A percentile compares a stretch with the other conserved stretches of the same genome.
phyloP scores from a whole-genome alignment of 192 early-diverging fungal genomes.

The Entomortierella lignicola region DNA sequence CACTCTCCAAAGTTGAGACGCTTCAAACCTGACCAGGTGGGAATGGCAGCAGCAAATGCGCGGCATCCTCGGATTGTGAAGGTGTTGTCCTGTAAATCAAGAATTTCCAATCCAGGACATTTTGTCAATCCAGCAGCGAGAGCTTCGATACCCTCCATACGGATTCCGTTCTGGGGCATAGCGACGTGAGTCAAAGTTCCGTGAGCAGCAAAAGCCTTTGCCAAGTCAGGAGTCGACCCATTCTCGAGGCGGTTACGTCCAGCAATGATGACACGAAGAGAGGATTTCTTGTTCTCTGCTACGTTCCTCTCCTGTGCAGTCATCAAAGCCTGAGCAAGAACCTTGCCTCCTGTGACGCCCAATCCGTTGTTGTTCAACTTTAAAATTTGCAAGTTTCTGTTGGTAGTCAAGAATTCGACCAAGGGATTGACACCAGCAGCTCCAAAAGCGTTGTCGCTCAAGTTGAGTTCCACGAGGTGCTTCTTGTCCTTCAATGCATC shows the following conservation, averaged over 20 bases:
- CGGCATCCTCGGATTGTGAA: conserved; percentile 85
- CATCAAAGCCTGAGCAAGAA: conserved; percentile 86
- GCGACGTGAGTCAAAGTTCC: conserved; percentile 82
- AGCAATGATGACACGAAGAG: conserved; percentile 84
- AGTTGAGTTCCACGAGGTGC: conserved; percentile 82
- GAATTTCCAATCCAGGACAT: conserved; percentile 73
- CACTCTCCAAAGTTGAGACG: conserved; percentile 92
- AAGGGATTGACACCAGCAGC: conserved; percentile 92
- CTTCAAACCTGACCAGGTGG: conserved; percentile 82
- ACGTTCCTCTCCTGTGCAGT: conserved; percentile 79
- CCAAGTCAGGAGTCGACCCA: conserved; percentile 77
- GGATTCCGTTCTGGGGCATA: conserved; percentile 98
- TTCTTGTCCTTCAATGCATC: conserved; percentile 85
- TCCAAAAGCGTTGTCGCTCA: conserved; percentile 98
- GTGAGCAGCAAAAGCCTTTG: conserved; percentile 85
- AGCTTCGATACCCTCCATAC: conserved; percentile 90
- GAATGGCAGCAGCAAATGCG: conserved; percentile 82
- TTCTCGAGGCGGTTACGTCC: conserved; percentile 97
- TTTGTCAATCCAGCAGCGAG: conserved; percentile 74
- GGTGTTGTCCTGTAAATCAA: conserved; percentile 98
- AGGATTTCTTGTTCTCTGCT: conserved; percentile 68
- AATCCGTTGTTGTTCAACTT: conserved; percentile 97
- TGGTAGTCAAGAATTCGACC: conserved; percentile 85
- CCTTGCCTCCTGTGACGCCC: conserved; percentile 88
- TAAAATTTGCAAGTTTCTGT: conserved; percentile 83